Base-by-base conservation (phyloP, 148 eudicot species). In the Polygonum maritimum region DNA sequence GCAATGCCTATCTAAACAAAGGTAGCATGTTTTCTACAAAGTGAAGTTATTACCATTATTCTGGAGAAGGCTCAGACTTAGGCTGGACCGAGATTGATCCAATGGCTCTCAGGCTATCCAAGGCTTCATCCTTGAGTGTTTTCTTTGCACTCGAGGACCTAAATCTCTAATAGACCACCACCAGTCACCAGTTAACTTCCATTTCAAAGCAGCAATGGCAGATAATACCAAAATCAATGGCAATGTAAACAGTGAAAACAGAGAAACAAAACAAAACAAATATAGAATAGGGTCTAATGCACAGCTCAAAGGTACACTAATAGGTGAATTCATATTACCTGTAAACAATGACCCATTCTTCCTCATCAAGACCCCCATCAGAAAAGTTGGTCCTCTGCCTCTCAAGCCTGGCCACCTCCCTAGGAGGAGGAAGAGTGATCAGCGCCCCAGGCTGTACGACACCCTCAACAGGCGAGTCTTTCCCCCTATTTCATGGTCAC, bases 341-440 rank as follows among this genome's bases (percentile, higher is more conserved):
- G 62, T 89, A 95, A 73, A 92, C 98, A 62, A 97, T 92, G 74
- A 95, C 92, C 99, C 99, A 95, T 81, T 95, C 98, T 80, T 91
- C 98, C 87, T 95, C 97, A 54, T 88, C 85, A 73, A 92, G 83
- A 74, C 78, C 80, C 35, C 94, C 98, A 63, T 83, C 80, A 21
- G 90, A 89, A 31, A 86, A 74, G 36, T 87, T 80, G 78, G 80
- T 92, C 83, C 79, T 87, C 79, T 86, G 87, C 79, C 86, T 82
- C 78, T 95, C 99, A 8, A 98, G 99, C 75, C 97, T 87, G 2
- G 90, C 98, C 71, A 95, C 94, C 76, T 95, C 99, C 85, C 93
- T 88, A 0, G 99, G 99, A 0, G 88, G 89, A 7, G 99, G 99
- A 74, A 95, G 85, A 2, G 89, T 90, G 73, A 92, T 83, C 88